Base-by-base conservation (phyloP, 148 eudicot species). In the Drosera capensis region DNA sequence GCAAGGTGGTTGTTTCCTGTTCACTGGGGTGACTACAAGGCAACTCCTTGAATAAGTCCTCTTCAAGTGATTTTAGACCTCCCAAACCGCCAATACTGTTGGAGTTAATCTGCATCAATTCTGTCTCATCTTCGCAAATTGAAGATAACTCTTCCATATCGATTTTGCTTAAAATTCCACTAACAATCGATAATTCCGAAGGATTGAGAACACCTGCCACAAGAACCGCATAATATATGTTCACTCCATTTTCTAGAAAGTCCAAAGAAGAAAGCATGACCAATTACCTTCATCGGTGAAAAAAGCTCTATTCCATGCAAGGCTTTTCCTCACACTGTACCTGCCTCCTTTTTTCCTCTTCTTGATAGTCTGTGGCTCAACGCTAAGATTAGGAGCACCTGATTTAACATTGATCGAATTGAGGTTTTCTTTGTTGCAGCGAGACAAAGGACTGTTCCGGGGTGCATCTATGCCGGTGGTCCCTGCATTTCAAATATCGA, bases 261-360 rank as follows among this genome's bases (percentile, higher is more conserved):
- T 15, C 21, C 45, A 41, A 41, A 48, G 26, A 40, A 15, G 15
- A 15, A 25, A 5, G 14, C 47, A 25, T 28, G 25, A 19, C 28
- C 14, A 4, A 36, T 21, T 44, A 88, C 99, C 99, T 78, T 90
- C 93, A 53, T 90, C 99, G 16, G 99, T 80, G 52, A 74, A 57
- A 58, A 90, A 90, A 35, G 99, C 99, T 54, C 67, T 75, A 60
- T 90, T 82, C 99, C 99, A 90, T 31, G 99, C 99, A 58, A 90
- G 58, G 70, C 99, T 90, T 73, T 85, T 84, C 58, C 93, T 60
- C 59, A 78, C 49, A 68, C 85, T 81, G 70, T 61, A 75, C 20
- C 78, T 82, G 54, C 74, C 75, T 13, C 65, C 58, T 59, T 66
- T 90, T 59, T 67, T 79, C 62, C 64, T 71, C 67, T 90, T 90